Evolutionary conservation across 805 yeast species (phyloP), one percentile per base, ranked within the genome.

Genomic region (Saturnispora sanitii): DNA sequence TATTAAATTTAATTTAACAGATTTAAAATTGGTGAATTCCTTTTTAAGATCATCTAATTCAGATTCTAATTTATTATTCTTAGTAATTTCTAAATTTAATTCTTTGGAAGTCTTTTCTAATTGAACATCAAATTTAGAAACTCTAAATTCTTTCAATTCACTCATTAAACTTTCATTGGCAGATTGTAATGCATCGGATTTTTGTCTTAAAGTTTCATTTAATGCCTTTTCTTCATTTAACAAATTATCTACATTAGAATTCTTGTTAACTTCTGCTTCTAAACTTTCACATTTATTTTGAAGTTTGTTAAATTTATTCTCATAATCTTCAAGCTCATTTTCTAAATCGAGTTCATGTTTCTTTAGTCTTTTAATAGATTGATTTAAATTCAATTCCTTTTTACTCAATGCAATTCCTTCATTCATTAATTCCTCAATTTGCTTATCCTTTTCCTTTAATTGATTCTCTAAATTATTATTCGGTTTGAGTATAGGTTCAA

Each of bases 391-490:
- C 21, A 85, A 67, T 51, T 90, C 96, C 45, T 75, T 77, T 44
- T 70, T 69, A 0, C 92, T 76, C 29, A 86, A 60, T 19, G 71
- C 74, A 46, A 81, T 79, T 4, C 95, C 95, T 58, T 87, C 95
- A 41, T 72, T 75, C 53, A 82, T 54, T 22, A 88, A 61, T 42
- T 79, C 77, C 15, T 73, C 70, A 20, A 88, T 76, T 23, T 76
- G 72, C 11, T 65, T 70, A 38, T 87, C 84, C 64, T 65, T 79
- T 50, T 58, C 73, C 27, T 25, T 25, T 12, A 25, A 25, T 25
- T 25, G 27, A 25, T 25, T 25, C 27, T 25, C n/a, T n/a, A n/a
- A n/a, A n/a, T n/a, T n/a, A n/a, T n/a, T n/a, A n/a, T n/a, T n/a
- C n/a, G n/a, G n/a, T n/a, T n/a, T n/a, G n/a, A n/a, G n/a, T n/a